Conservation (phyloP, 441 rosid genomes). For the Euphorbia corollata region DNA sequence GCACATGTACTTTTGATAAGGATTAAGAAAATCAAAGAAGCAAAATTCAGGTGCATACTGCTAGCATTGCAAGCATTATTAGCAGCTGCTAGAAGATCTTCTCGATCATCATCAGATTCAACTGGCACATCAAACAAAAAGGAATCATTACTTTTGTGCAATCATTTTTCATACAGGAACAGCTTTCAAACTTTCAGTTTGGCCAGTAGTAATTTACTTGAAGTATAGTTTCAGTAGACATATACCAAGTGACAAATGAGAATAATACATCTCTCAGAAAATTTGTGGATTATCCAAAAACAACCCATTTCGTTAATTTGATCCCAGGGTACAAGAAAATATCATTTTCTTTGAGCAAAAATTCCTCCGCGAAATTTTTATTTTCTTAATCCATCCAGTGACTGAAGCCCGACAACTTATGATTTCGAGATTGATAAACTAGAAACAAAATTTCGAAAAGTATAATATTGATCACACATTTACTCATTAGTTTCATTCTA, state of each 20-base stretch:
- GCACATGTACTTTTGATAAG: not conserved
- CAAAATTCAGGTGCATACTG: conserved; percentile 29
- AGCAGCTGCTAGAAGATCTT: conserved; percentile 53
- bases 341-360: not conserved
- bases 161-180: conserved; percentile 7
- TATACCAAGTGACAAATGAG: not conserved
- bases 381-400: not conserved
- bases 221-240: not conserved
- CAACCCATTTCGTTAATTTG: not conserved
- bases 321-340: not conserved
- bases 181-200: not conserved
- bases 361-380: not conserved
- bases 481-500: not conserved
- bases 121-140: conserved; percentile 28
- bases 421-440: not conserved
- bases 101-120: conserved; percentile 49
- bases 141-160: conserved; percentile 9
- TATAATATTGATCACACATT: not conserved
- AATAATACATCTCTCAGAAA: not conserved
- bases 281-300: not conserved
- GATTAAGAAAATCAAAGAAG: conserved; percentile 4
- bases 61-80: conserved; percentile 42
- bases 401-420: conserved; percentile 3
- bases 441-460: not conserved
- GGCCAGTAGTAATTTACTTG: too few species aligned